phyloP scores from a whole-genome alignment of 1,139 yeast genomes.

The Diutina mesorugosa region DNA sequence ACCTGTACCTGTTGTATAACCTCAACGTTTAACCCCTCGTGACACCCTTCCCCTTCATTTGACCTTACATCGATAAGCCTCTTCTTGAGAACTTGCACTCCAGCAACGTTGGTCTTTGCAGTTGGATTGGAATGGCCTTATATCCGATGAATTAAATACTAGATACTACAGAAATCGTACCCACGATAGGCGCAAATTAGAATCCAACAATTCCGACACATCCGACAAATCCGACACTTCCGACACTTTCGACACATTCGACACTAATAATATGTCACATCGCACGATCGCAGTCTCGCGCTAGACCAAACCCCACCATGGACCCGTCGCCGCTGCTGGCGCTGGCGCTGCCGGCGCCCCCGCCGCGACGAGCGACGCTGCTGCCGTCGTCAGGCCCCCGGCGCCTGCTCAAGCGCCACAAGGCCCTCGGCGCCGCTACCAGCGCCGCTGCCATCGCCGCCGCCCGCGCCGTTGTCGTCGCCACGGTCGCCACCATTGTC shows the following conservation, averaged over 20 bases:
- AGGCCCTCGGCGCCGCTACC: not conserved
- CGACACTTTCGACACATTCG: not conserved
- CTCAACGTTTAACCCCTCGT: too few relatives aligned
- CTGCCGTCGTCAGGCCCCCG: not conserved
- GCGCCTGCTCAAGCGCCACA: not conserved
- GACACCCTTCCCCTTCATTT: too few relatives aligned
- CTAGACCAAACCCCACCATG: not conserved
- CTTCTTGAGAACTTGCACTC: too few relatives aligned
- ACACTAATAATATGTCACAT: not conserved
- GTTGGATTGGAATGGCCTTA: too few relatives aligned
- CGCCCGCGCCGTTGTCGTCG: not conserved
- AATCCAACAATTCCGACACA: too few relatives aligned
- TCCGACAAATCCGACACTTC: too few relatives aligned
- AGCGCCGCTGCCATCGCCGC: not conserved
- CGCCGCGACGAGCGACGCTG: not conserved
- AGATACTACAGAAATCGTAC: too few relatives aligned
- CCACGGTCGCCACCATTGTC: not conserved
- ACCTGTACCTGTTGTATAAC: too few relatives aligned
- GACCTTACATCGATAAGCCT: too few relatives aligned
- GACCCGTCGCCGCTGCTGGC: not conserved
- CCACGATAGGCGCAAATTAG: too few relatives aligned
- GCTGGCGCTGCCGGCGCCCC: not conserved
- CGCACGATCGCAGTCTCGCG: not conserved
- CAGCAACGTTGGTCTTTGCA: too few relatives aligned
- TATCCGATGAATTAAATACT: too few relatives aligned